phyloP scores from a whole-genome alignment of 208 protist species.

The Trypanosoma conorhini region DNA sequence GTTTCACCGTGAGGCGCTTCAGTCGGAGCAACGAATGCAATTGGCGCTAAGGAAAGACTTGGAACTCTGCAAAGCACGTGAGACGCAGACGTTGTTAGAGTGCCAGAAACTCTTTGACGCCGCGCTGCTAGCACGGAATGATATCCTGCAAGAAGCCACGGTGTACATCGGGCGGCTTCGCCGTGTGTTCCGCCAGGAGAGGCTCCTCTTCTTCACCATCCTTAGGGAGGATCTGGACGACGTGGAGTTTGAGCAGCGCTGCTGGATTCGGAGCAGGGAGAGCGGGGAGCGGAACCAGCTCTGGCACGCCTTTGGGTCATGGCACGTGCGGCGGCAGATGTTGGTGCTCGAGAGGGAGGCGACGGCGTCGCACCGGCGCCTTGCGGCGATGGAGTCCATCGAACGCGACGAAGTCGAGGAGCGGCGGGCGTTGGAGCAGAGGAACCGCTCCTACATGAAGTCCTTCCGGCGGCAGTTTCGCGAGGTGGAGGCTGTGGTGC shows the following conservation, averaged over 20 bases:
- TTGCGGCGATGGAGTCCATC: conserved; percentile 9
- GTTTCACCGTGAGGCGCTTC: background rate
- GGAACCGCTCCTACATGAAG: conserved; percentile 14
- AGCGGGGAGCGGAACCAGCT: conserved; percentile 7
- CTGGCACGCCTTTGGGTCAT: conserved; percentile 16
- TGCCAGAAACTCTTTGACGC: conserved; percentile 15
- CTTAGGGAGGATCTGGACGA: conserved; percentile 14
- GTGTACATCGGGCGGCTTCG: conserved; percentile 6
- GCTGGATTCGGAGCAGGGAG: conserved; percentile 4
- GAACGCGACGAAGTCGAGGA: conserved; percentile 13
- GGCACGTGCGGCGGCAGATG: background rate
- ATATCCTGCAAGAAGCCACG: conserved; percentile 11
- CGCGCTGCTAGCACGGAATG: background rate
- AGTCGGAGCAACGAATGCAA: background rate
- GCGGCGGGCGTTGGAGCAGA: conserved; percentile 12
- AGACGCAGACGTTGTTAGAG: conserved; percentile 2
- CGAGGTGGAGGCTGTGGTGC: background rate
- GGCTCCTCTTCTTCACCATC: conserved; percentile 11
- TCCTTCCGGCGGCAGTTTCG: conserved; percentile 6
- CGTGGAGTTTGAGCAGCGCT: conserved; percentile 11
- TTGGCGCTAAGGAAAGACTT: background rate
- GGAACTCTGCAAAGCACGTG: background rate
- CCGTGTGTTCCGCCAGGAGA: conserved; percentile 15
- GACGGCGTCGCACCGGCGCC: background rate
- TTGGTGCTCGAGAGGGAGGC: background rate